Conservation (phyloP, 768 basidiomycete genomes). For the Rhizopogon rudus region DNA sequence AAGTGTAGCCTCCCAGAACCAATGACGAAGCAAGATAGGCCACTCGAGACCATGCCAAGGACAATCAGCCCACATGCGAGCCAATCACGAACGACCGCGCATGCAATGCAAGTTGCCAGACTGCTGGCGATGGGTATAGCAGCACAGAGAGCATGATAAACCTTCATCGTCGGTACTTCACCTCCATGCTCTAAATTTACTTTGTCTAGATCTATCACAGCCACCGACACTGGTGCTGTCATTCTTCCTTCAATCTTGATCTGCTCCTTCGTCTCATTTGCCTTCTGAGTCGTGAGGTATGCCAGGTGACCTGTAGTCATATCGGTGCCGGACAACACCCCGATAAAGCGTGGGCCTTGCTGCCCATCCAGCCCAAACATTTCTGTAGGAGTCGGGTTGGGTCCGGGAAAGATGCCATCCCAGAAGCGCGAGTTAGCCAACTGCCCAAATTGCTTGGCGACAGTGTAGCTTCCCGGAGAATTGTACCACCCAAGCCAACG, state of each 20-base stretch:
- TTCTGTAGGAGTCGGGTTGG: conserved; percentile 19
- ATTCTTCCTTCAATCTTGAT: conserved; percentile 10
- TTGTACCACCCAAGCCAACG: conserved; percentile 34
- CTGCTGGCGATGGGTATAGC: conserved; percentile 21
- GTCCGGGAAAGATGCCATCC: conserved; percentile 29
- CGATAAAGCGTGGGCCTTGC: conserved; percentile 21
- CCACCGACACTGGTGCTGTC: conserved; percentile 13
- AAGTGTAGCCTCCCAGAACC: conserved; percentile 20
- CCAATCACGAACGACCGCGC: conserved; percentile 26
- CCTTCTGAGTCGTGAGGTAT: conserved; percentile 18
- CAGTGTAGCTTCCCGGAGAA: conserved; percentile 29
- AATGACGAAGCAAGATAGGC: conserved; percentile 24
- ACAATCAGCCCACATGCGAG: conserved; percentile 24
- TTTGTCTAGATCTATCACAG: conserved; percentile 17
- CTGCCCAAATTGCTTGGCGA: conserved; percentile 30
- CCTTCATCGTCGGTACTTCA: conserved; percentile 1
- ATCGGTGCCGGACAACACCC: conserved; percentile 22
- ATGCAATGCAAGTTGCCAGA: conserved; percentile 17
- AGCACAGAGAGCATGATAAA: conserved; percentile 11
- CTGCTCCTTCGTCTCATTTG: background rate
- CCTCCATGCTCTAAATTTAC: conserved; percentile 15
- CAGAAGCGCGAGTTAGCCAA: conserved; percentile 25
- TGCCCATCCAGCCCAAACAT: conserved; percentile 26
- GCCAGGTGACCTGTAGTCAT: conserved; percentile 29
- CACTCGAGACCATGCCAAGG: conserved; percentile 28